Conservation (phyloP, 2,329 filamentous ascomycete genomes). For the Pestalotiopsis sp. region DNA sequence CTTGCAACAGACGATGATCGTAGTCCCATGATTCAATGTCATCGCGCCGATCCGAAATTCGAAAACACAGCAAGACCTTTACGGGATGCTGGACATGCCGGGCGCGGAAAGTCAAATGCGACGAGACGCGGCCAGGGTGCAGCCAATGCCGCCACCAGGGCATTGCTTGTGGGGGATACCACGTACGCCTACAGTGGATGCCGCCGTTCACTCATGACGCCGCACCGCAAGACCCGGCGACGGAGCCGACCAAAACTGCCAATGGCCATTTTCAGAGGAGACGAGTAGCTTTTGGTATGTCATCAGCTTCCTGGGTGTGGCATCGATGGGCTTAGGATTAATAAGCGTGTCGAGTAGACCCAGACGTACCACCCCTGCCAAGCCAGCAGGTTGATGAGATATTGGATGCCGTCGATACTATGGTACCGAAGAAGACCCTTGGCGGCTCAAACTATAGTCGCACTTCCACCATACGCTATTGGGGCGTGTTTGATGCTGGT, state of each 20-base stretch:
- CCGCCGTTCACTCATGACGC: not conserved
- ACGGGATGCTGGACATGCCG: conserved; percentile 41
- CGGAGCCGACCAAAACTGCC: not conserved
- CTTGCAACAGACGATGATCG: not conserved
- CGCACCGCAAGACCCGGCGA: no score
- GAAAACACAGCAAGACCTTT: conserved; percentile 30
- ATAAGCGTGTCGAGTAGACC: not conserved
- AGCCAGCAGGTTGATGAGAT: not conserved
- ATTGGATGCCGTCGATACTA: not conserved
- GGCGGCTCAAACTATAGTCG: not conserved
- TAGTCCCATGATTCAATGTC: not conserved
- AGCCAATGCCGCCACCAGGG: conserved; percentile 33
- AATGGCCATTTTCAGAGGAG: not conserved
- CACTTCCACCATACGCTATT: not conserved
- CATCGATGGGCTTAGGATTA: not conserved
- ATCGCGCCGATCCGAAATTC: not conserved
- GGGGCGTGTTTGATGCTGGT: not conserved
- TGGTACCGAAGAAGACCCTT: not conserved
- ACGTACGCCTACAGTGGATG: conserved; percentile 32
- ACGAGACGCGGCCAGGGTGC: conserved; percentile 36
- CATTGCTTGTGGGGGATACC: conserved; percentile 34
- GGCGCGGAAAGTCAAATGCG: conserved; percentile 39
- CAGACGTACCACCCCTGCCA: not conserved
- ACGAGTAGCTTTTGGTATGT: not conserved
- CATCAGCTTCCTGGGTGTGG: not conserved